Percentiles rank a stretch among this genome's conserved stretches.
These are phyloP conservation scores for Wallacemonas sp. DNA, from an alignment of 208 protist species.

Conservation along the genomic window DNA sequence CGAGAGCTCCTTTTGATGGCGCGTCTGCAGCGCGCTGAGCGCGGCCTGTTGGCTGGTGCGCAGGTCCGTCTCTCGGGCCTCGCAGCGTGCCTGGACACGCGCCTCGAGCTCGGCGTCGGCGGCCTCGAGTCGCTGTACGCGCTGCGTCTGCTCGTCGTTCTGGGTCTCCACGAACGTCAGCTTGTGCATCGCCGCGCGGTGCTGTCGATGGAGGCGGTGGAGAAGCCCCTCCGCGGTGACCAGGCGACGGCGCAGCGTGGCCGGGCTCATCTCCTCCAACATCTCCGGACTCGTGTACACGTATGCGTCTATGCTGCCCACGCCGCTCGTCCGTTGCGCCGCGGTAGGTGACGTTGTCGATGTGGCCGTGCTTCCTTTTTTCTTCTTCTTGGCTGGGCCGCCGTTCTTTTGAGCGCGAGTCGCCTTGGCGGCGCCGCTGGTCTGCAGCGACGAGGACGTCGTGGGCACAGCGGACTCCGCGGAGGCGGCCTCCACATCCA, in stretches of 20 bases:
- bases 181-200: neutral
- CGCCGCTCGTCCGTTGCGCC: neutral
- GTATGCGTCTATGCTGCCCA: neutral
- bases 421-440: too few relatives aligned
- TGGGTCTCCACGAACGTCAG: neutral
- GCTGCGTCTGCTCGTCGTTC: neutral
- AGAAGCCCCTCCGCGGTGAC: slow-evolving; percentile 5
- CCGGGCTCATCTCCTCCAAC: neutral
- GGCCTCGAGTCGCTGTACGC: neutral
- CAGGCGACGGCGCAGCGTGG: neutral
- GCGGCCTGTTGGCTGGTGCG: neutral
- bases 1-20: slow-evolving; percentile 2
- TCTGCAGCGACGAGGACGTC: too few relatives aligned
- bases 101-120: slow-evolving; percentile 5
- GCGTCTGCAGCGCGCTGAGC: neutral
- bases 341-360: too few relatives aligned
- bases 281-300: neutral
- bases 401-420: too few relatives aligned
- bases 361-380: too few relatives aligned
- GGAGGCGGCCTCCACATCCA: slow-evolving; percentile 6
- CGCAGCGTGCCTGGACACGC: neutral
- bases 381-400: too few relatives aligned
- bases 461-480: neutral
- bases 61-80: slow-evolving; percentile 4
- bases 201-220: slow-evolving; percentile 3